Evolutionary conservation across 169 alveolate genomes (phyloP).

Genomic region (Eimeria necatrix): DNA sequence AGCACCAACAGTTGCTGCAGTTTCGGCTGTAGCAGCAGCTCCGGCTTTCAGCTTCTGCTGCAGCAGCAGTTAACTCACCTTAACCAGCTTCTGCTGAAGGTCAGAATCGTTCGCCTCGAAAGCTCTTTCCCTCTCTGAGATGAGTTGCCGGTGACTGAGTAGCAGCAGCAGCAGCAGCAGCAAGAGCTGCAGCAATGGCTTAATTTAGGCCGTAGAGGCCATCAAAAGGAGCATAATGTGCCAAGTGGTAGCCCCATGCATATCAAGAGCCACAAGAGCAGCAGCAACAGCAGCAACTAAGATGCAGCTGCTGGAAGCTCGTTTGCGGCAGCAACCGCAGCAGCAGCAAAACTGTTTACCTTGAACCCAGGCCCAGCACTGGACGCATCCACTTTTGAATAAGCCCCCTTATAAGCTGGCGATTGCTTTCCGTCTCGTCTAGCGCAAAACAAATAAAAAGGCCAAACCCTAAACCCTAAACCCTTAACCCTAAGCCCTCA

Average conservation of each 20-base stretch:
- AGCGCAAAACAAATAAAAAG: background rate
- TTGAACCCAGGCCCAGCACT: constrained; percentile 74
- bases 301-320: background rate
- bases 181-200: background rate
- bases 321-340: background rate
- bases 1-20: background rate
- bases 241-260: background rate
- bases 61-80: background rate
- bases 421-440: constrained; percentile 74
- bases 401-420: constrained; percentile 59
- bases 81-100: constrained; percentile 71
- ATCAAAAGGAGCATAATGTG: background rate
- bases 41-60: background rate
- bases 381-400: constrained; percentile 77
- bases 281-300: background rate
- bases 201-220: no score
- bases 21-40: background rate
- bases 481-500: no score
- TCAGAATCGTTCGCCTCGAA: constrained; percentile 71
- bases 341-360: constrained; percentile 8
- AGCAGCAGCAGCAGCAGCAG: background rate
- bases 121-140: constrained; percentile 67
- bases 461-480: background rate
- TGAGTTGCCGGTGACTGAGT: constrained; percentile 60
- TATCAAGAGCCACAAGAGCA: background rate